Conservation (phyloP, 768 basidiomycete species). For the Hemileccinum rubropunctum region DNA sequence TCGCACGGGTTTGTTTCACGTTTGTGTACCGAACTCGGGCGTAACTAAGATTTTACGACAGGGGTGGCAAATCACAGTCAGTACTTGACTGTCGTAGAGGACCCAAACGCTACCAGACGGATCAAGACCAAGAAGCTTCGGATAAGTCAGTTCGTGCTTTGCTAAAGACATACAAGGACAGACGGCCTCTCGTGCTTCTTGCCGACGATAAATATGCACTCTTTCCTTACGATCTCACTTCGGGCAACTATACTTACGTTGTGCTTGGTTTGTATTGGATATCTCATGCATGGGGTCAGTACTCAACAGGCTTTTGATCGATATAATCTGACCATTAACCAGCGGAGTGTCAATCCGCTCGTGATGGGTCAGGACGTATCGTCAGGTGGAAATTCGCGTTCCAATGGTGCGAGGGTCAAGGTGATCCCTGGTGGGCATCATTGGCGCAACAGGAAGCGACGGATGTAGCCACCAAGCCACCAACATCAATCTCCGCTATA, state of each 20-base stretch:
- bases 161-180: constrained; percentile 50
- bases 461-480: not conserved
- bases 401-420: constrained; percentile 79
- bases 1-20: constrained; percentile 69
- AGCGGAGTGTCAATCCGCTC: constrained; percentile 61
- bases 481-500: not conserved
- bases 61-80: constrained; percentile 70
- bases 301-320: not conserved
- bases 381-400: constrained; percentile 82
- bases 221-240: constrained; percentile 68
- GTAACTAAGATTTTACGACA: constrained; percentile 22
- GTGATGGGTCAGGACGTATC: constrained; percentile 49
- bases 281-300: constrained; percentile 50
- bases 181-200: constrained; percentile 63
- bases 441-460: not conserved
- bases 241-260: constrained; percentile 48
- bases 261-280: constrained; percentile 65
- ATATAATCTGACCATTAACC: constrained; percentile 12
- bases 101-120: constrained; percentile 37
- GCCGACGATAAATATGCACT: constrained; percentile 70
- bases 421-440: constrained; percentile 49
- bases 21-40: not conserved
- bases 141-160: constrained; percentile 74
- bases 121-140: constrained; percentile 64
- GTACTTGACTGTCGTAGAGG: constrained; percentile 42